Conservation (phyloP, 352 stramenopile genomes). For the Pythium scleroteichum region DNA sequence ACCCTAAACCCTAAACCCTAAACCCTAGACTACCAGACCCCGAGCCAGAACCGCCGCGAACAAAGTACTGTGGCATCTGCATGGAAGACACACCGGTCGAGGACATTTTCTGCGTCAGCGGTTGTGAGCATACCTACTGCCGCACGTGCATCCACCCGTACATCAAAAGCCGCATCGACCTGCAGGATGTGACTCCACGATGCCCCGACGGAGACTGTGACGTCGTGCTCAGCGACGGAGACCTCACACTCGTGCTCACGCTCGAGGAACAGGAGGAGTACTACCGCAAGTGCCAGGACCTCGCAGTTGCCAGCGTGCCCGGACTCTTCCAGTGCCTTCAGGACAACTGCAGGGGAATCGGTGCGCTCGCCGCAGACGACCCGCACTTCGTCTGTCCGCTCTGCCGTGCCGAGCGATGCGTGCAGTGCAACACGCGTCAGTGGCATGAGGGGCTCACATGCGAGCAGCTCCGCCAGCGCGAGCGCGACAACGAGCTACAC, state of each 20-base stretch:
- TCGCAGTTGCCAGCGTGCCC: neutral
- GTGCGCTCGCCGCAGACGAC: slow-evolving; percentile 2
- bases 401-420: slow-evolving; percentile 19
- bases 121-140: slow-evolving; percentile 18
- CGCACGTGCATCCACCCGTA: slow-evolving; percentile 7
- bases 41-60: neutral
- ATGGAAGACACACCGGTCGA: slow-evolving; percentile 10
- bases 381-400: slow-evolving; percentile 26
- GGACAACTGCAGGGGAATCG: slow-evolving; percentile 7
- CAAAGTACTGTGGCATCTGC: slow-evolving; percentile 14
- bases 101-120: slow-evolving; percentile 12
- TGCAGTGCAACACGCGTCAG: slow-evolving; percentile 26
- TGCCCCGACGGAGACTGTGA: slow-evolving; percentile 15
- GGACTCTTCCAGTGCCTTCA: slow-evolving; percentile 12
- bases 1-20: too few species aligned
- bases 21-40: neutral
- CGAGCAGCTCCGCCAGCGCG: slow-evolving; percentile 20
- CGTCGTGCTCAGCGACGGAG: slow-evolving; percentile 1
- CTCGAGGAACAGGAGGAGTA: slow-evolving; percentile 13
- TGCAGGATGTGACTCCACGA: neutral
- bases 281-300: slow-evolving; percentile 4
- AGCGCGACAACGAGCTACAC: slow-evolving; percentile 24
- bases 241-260: slow-evolving; percentile 9
- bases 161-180: neutral
- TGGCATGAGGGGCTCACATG: slow-evolving; percentile 25